Evolutionary conservation across 306 rosid species (phyloP), one percentile per base, ranked within the genome.

Genomic region (Quercus variabilis): DNA sequence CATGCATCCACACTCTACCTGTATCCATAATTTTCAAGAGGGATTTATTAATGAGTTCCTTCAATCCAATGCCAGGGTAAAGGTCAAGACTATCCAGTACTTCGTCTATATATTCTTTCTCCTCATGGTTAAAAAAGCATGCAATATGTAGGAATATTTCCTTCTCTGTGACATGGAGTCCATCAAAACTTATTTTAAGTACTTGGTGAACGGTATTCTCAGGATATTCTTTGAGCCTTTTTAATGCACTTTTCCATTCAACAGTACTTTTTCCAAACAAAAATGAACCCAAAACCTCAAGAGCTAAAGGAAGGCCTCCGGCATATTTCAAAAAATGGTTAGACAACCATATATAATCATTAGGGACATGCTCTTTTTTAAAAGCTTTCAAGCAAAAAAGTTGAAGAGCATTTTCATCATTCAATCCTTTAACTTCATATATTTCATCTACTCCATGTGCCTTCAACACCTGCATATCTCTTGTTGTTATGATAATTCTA

Each of bases 71-170:
- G 1, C 3, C 0, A 17, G 74, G 3, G 5, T 41, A 1, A 26
- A 69, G 20, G 13, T 19, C 74, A 35, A 51, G n/a, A 19, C 5
- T 25, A 43, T 69, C 14, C 0, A 41, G 4, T 19, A 69, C 10
- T 14, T 69, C 2, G 41, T 4, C 54, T 0, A 26, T 23, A 2
- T 1, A 0, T 8, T 38, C 1, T 15, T 17, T 38, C 1, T 0
- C 0, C 0, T 41, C 0, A 46, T 46, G 54, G 3, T 21, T 69
- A 4, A 69, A 69, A 18, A 35, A 69, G 6, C 54, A 69, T 2
- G 55, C 74, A 18, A 69, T 41, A 13, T 69, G 55, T 19, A 69
- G 33, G 55, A 69, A 69, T 19, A 69, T 38, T 20, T 38, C 3
- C 55, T 69, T 69, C 31, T 8, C 56, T 17, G 1, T 0, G 0